These are phyloP conservation scores for Cucumis cinereus DNA, from an alignment of 306 rosid genomes.

Conservation along the genomic window DNA sequence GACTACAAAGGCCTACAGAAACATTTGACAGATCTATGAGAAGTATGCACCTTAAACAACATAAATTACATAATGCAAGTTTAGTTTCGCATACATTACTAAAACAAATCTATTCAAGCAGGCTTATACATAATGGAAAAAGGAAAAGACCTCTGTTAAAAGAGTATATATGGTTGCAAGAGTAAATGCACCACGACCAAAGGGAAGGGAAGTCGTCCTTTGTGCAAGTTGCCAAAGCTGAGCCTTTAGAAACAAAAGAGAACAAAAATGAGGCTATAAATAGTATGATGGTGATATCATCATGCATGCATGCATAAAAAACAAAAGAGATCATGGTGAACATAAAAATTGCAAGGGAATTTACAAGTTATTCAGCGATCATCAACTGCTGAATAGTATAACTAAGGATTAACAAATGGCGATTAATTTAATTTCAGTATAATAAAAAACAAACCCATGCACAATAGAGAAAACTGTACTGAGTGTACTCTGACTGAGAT, in stretches of 20 bases:
- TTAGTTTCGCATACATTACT: background rate
- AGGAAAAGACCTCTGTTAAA: constrained; percentile 66
- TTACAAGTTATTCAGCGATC: background rate
- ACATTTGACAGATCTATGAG: background rate
- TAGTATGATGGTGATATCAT: background rate
- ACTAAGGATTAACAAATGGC: background rate
- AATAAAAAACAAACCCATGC: background rate
- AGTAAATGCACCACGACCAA: constrained; percentile 98
- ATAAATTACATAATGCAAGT: background rate
- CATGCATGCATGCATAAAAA: background rate
- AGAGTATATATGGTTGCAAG: constrained; percentile 93
- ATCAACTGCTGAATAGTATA: background rate
- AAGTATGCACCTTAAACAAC: background rate
- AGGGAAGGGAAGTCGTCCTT: constrained; percentile 87
- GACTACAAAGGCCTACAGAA: constrained; percentile 65
- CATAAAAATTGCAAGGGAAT: background rate
- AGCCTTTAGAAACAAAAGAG: constrained; percentile 40
- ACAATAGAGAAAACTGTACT: background rate
- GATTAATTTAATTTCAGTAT: background rate
- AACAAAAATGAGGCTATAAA: background rate
- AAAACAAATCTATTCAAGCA: constrained; percentile 1
- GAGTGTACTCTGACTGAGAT: background rate
- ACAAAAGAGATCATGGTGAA: background rate
- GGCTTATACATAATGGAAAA: background rate
- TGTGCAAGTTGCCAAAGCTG: constrained; percentile 96